These are phyloP conservation scores for Claviceps sp. DNA, from an alignment of 2,329 filamentous ascomycete species.

Conservation along the genomic window DNA sequence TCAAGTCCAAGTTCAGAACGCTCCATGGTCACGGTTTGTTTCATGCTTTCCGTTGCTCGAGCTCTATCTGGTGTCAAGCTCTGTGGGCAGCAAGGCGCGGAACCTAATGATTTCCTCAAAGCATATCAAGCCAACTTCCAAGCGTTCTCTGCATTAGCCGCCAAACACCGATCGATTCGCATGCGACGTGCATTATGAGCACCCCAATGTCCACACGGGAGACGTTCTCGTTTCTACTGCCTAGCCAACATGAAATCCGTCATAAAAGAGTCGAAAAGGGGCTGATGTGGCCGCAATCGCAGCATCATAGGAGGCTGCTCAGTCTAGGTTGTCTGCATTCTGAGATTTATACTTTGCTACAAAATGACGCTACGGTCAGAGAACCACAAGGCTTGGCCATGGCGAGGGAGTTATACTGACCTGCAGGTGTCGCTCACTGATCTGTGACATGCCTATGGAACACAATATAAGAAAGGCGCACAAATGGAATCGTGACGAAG, in stretches of 20 bases:
- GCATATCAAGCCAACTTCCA: neutral
- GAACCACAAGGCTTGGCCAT: conserved; percentile 6
- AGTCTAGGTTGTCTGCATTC: conserved; percentile 33
- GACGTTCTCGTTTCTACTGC: too few species aligned
- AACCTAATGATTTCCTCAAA: neutral
- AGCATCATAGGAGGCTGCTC: conserved; percentile 26
- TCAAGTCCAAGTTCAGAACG: neutral
- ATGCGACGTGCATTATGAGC: conserved; percentile 7
- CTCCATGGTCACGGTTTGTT: neutral
- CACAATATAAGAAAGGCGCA: neutral
- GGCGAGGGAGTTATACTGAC: conserved; percentile 11
- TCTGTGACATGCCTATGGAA: conserved; percentile 4
- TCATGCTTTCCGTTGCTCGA: neutral
- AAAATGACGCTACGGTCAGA: conserved; percentile 9
- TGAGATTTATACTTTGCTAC: conserved; percentile 17
- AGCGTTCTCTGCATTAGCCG: neutral
- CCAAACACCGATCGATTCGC: conserved; percentile 6
- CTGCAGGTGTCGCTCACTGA: conserved; percentile 9
- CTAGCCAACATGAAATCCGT: too few species aligned
- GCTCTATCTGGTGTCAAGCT: neutral
- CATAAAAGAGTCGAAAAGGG: too few species aligned
- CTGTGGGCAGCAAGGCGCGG: neutral
- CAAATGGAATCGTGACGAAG: neutral
- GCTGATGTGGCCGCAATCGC: conserved; percentile 4
- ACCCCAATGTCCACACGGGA: too few species aligned